phyloP scores from a whole-genome alignment of 768 basidiomycete species.

The Amanita rubescens region DNA sequence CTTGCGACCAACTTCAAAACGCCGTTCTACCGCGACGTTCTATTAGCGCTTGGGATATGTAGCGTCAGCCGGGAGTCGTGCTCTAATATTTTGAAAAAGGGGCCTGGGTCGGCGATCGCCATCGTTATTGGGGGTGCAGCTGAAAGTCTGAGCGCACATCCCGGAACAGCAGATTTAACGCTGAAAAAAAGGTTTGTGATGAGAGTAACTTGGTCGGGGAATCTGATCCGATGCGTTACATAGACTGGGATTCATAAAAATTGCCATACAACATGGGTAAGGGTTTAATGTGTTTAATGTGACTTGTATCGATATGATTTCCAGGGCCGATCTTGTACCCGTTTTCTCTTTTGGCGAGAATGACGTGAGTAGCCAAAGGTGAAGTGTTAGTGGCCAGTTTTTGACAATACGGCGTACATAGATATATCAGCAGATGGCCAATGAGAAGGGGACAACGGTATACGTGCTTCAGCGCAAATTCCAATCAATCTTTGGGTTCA shows the following conservation, averaged over 20 bases:
- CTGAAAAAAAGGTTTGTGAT: slow-evolving; percentile 55
- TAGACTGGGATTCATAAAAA: slow-evolving; percentile 91
- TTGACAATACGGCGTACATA: slow-evolving; percentile 23
- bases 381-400: too few species aligned
- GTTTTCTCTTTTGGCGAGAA: slow-evolving; percentile 99
- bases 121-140: slow-evolving; percentile 97
- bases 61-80: slow-evolving; percentile 90
- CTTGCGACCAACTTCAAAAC: slow-evolving; percentile 84
- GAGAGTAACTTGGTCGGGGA: not conserved
- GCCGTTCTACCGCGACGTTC: slow-evolving; percentile 89
- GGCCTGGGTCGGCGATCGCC: slow-evolving; percentile 67
- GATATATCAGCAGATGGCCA: slow-evolving; percentile 98
- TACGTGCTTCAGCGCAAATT: slow-evolving; percentile 87
- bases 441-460: slow-evolving; percentile 84
- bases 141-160: slow-evolving; percentile 88
- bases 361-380: slow-evolving; percentile 53
- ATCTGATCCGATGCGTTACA: not conserved
- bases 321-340: slow-evolving; percentile 89
- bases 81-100: slow-evolving; percentile 71
- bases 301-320: too few species aligned
- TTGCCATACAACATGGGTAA: slow-evolving; percentile 85
- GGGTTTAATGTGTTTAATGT: slow-evolving; percentile 15
- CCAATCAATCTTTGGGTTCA: slow-evolving; percentile 91
- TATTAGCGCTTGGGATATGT: slow-evolving; percentile 82
- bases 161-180: slow-evolving; percentile 93